Base-by-base conservation (phyloP, 2,329 filamentous ascomycete genomes). In the Cytospora piceicola region DNA sequence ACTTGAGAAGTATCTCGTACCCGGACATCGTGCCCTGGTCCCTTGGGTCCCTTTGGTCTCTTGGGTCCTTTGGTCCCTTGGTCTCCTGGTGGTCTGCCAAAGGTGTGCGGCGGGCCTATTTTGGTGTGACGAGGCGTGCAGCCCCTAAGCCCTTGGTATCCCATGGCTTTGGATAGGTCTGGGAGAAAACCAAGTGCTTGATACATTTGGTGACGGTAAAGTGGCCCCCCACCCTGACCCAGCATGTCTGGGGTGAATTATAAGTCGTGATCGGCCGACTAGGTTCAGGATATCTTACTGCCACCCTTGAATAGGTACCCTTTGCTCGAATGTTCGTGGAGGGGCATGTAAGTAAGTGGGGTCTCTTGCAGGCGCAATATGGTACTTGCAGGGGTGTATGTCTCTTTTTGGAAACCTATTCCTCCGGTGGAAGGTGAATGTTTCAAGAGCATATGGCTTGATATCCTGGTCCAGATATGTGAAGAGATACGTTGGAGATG, bases 61-160 rank as follows among this genome's bases (percentile, higher is more conserved):
- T n/a, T 61, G 52, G 58, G 32, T 36, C 32, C 42, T 27, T 6
- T 42, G n/a, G n/a, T n/a, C n/a, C n/a, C n/a, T 5, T 17, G n/a
- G 39, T 32, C 36, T 39, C 22, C 39, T 20, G 14, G 29, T n/a
- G 57, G 51, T 34, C 36, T 61, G 57, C 39, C 30, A 27, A 34
- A 61, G 63, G 12, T n/a, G 53, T 58, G 58, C 39, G 36, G 51
- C n/a, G 54, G 63, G 29, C 54, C 63, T 52, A 61, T 63, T 30
- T 27, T 64, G 30, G 58, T 65, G 52, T 61, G 54, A 58, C 52
- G 39, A 36, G 52, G 58, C 61, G 34, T 53, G 42, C 58, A 27
- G 22, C 42, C 53, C 32, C 17, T 52, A 39, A 46, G 11, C 24
- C 58, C 29, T 27, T 36, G 14, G 36, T 29, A 5, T 5, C n/a